Base-by-base conservation (phyloP, 306 rosid genomes). In the Medicago ruthenica region DNA sequence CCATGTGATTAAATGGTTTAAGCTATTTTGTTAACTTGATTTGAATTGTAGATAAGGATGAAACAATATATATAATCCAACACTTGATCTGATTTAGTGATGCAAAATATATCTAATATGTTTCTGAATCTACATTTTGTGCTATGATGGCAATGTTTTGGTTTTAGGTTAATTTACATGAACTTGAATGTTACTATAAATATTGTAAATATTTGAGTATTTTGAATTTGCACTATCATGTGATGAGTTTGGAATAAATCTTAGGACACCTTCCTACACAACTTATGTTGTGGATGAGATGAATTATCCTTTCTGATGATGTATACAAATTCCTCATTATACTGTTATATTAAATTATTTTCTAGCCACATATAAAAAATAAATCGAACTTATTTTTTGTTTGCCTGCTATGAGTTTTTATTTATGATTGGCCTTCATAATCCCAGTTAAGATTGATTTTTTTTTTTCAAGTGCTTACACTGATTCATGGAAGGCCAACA, bases 401-500 rank as follows among this genome's bases (percentile, higher is more conserved):
- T 18, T 0, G 5, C 9, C 18, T 18, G 17, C 3, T 0, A 3
- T 1, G 4, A 5, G 0, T 50, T n/a, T 3, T 17, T 17, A 8
- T 4, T 13, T n/a, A 4, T 5, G 0, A 1, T 11, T 21, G 83
- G 92, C 96, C 96, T 90, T 84, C 92, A 86, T 90, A 90, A 90
- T 90, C 92, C 96, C 96, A 88, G 96, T 73, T 85, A 64, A 90
- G 91, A 90, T 83, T 47, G 6, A 47, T 34, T 5, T 34, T 8
- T 5, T 34, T 8, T 7, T 62, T 8, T 9, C 8, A 2, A 75
- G 86, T 90, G 90, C 92, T 88, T 90, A 78, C 14, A n/a, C 88
- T 90, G 92, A 88, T 90, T 90, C 96, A 88, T 90, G 87, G 96
- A 86, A 88, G 89, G 92, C 91, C 86, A 1, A 88, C 20, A 90